Conservation (phyloP, 495 filamentous ascomycete species). For the Chaetomium fimeti region DNA sequence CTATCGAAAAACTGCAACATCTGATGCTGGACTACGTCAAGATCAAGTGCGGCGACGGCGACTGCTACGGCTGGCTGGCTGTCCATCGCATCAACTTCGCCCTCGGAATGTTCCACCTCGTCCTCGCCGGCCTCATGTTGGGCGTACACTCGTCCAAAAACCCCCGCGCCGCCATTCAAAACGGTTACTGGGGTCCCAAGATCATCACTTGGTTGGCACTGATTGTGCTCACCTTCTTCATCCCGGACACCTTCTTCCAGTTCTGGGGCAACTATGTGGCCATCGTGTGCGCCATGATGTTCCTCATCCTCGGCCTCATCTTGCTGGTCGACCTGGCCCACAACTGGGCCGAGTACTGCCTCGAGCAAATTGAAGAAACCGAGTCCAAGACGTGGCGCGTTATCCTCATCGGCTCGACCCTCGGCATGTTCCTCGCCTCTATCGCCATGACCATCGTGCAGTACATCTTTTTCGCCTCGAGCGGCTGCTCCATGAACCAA, state of each 20-base stretch:
- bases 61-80: constrained; percentile 93
- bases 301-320: constrained; percentile 88
- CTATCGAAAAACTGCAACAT: constrained; percentile 88
- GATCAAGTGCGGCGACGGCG: constrained; percentile 83
- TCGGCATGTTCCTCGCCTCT: constrained; percentile 89
- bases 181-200: constrained; percentile 85
- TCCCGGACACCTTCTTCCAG: constrained; percentile 92
- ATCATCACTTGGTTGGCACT: constrained; percentile 81
- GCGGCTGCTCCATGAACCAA: constrained; percentile 93
- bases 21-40: constrained; percentile 92
- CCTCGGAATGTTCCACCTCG: constrained; percentile 86
- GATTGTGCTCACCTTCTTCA: constrained; percentile 89
- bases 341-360: constrained; percentile 95
- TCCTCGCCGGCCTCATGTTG: constrained; percentile 77
- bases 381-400: constrained; percentile 83
- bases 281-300: constrained; percentile 83
- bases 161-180: constrained; percentile 83
- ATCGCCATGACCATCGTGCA: constrained; percentile 92
- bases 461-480: constrained; percentile 91
- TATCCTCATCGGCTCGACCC: constrained; percentile 84
- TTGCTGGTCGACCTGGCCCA: constrained; percentile 94
- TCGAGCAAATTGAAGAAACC: constrained; percentile 85
- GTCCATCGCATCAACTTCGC: constrained; percentile 98
- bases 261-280: constrained; percentile 95
- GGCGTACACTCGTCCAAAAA: constrained; percentile 87